Evolutionary conservation across 768 basidiomycete genomes (phyloP).

Genomic region (Rhizopogon sp.): DNA sequence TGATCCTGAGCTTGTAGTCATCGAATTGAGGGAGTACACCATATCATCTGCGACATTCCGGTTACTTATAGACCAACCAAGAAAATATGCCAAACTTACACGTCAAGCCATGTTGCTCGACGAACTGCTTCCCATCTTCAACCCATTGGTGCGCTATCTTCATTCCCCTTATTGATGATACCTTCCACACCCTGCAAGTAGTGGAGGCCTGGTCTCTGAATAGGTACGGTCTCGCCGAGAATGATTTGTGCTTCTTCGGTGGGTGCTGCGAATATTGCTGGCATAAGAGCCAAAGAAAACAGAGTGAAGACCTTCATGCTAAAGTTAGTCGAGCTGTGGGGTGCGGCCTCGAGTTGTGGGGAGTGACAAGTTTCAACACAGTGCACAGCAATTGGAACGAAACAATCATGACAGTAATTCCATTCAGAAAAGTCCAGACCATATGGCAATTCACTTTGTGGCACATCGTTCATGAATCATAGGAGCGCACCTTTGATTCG

Average conservation of each 20-base stretch:
- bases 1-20: conserved; percentile 54
- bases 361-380: too few relatives aligned
- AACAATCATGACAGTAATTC: too few relatives aligned
- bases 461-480: too few relatives aligned
- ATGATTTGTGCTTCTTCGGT: conserved; percentile 39
- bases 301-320: conserved; percentile 27
- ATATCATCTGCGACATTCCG: conserved; percentile 44
- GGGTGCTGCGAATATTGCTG: conserved; percentile 33
- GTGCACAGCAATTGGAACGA: too few relatives aligned
- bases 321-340: not conserved
- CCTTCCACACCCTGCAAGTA: conserved; percentile 40
- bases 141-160: conserved; percentile 56
- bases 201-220: conserved; percentile 4
- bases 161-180: conserved; percentile 36
- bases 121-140: conserved; percentile 57
- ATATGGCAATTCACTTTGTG: too few relatives aligned
- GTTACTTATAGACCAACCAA: not conserved
- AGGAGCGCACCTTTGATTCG: too few relatives aligned
- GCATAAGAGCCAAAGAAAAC: conserved; percentile 30
- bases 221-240: conserved; percentile 26
- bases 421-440: too few relatives aligned
- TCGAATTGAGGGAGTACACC: conserved; percentile 45
- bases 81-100: conserved; percentile 44
- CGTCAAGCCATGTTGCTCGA: conserved; percentile 61
- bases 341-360: not conserved